Evolutionary conservation across 1,139 yeast genomes (phyloP).

Genomic region (Sugiyamaella novakii): DNA sequence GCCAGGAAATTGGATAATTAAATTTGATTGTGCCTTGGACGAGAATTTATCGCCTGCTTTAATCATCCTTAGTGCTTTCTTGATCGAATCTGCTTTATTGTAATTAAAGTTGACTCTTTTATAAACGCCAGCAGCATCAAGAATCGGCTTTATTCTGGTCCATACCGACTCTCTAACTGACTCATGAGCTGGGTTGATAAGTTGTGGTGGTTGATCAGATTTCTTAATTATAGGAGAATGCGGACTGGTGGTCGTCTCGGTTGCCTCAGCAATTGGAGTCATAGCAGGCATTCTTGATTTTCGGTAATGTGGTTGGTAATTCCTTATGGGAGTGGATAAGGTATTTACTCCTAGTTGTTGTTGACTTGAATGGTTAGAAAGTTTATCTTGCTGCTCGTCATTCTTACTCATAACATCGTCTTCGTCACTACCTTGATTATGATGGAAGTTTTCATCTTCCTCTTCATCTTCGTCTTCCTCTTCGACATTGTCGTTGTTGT

Average conservation of each 20-base stretch:
- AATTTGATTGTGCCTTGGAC: slow-evolving; percentile 11
- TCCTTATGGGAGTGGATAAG: slow-evolving; percentile 11
- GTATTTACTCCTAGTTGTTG: background rate
- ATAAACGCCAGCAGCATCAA: slow-evolving; percentile 36
- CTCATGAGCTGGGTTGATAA: slow-evolving; percentile 20
- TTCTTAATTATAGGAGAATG: slow-evolving; percentile 21
- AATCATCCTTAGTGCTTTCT: slow-evolving; percentile 18
- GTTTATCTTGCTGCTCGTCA: background rate
- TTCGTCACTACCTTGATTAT: slow-evolving; percentile 16
- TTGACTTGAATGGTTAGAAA: slow-evolving; percentile 10
- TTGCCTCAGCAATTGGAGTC: slow-evolving; percentile 43
- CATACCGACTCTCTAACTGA: slow-evolving; percentile 17
- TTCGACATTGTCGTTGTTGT: slow-evolving; percentile 31
- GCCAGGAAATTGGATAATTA: slow-evolving; percentile 28
- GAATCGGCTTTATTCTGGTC: slow-evolving; percentile 19
- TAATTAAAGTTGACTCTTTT: slow-evolving; percentile 36
- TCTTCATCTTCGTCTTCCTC: slow-evolving; percentile 42
- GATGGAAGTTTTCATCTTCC: slow-evolving; percentile 21
- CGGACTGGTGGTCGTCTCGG: slow-evolving; percentile 34
- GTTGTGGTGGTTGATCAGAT: no score
- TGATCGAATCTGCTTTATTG: slow-evolving; percentile 24
- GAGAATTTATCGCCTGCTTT: slow-evolving; percentile 12
- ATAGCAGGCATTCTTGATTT: slow-evolving; percentile 29
- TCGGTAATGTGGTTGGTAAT: slow-evolving; percentile 2
- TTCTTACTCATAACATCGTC: slow-evolving; percentile 12